Conservation (phyloP, 1,139 yeast species). For the Debaryomyces fabryi region DNA sequence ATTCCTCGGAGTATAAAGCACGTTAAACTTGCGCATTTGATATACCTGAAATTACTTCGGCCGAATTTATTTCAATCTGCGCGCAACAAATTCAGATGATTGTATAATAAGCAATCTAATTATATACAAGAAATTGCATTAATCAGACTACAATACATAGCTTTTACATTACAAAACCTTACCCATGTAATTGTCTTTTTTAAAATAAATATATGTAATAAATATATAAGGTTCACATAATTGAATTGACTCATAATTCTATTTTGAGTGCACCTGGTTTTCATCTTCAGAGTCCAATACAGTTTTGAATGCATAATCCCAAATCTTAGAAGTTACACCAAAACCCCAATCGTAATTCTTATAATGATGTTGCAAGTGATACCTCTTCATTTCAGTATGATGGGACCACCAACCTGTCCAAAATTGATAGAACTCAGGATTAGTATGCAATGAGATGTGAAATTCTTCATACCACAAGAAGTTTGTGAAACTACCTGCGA, state of each 20-base stretch:
- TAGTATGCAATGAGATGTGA: not conserved
- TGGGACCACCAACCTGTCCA: constrained; percentile 2
- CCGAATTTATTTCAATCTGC: not conserved
- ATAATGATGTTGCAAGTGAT: not conserved
- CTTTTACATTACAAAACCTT: no score
- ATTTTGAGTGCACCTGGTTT: not conserved
- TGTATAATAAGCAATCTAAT: no score
- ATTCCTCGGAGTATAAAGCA: no score
- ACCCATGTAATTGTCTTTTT: no score
- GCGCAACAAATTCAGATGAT: no score
- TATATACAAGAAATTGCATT: not conserved
- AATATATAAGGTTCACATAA: no score
- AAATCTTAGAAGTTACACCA: not conserved
- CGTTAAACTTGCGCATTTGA: no score
- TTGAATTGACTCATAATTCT: not conserved
- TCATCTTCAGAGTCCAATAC: not conserved
- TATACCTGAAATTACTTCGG: not conserved
- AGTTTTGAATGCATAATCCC: not conserved
- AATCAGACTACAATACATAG: not conserved
- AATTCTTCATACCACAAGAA: constrained; percentile 1
- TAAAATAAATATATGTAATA: no score
- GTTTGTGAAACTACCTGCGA: not conserved
- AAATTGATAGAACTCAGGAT: not conserved
- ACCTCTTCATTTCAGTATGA: constrained; percentile 1
- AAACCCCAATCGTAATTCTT: not conserved